phyloP scores from a whole-genome alignment of 1,284 basidiomycete genomes.

The Phenoliferia sp. region DNA sequence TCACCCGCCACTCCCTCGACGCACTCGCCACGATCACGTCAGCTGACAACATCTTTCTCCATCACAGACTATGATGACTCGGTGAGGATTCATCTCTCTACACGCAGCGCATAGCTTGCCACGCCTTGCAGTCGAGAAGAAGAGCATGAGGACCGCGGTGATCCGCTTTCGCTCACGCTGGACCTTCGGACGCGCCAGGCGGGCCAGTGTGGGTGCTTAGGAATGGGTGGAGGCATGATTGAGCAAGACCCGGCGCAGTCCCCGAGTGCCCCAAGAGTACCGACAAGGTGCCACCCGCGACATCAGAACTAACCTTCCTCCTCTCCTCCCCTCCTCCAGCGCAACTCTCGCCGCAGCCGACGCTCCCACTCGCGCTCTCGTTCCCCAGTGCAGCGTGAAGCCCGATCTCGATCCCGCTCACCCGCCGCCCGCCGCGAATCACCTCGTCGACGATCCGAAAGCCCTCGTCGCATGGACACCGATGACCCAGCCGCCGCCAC shows the following conservation, averaged over 20 bases:
- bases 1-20: not conserved
- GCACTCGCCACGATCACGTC: not conserved
- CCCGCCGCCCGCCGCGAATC: slow-evolving; percentile 8
- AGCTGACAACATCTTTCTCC: not conserved
- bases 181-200: too few species aligned
- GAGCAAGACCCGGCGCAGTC: not conserved
- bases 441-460: slow-evolving; percentile 15
- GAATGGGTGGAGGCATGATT: too few species aligned
- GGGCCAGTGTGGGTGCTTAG: too few species aligned
- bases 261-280: not conserved
- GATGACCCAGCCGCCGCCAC: slow-evolving; percentile 9
- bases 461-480: slow-evolving; percentile 10
- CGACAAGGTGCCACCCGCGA: not conserved
- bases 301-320: not conserved
- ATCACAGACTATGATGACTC: slow-evolving; percentile 2
- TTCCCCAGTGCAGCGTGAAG: not conserved
- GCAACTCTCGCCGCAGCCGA: not conserved
- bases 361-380: slow-evolving; percentile 1
- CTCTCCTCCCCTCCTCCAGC: slow-evolving; percentile 1
- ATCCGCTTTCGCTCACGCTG: too few species aligned
- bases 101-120: not conserved
- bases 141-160: not conserved
- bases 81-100: not conserved
- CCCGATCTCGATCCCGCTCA: slow-evolving; percentile 16
- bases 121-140: not conserved